These are phyloP conservation scores for Magnaporthiopsis rhizophila DNA, from an alignment of 2,329 filamentous ascomycete genomes.

Conservation along the genomic window DNA sequence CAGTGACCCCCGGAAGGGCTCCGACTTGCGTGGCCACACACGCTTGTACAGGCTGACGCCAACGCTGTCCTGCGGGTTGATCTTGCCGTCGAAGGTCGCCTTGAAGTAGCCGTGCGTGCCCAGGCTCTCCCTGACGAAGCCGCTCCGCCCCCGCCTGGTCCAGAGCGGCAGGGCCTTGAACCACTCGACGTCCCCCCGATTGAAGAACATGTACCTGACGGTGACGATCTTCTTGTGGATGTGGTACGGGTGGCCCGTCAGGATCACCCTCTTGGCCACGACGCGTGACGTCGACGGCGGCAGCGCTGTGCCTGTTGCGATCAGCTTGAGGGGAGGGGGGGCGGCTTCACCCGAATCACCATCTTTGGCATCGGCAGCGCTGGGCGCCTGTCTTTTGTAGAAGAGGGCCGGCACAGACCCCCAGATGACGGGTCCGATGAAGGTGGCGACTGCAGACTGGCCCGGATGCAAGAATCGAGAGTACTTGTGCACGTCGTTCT, in stretches of 20 bases:
- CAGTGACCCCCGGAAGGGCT: constrained; percentile 34
- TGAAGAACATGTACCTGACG: constrained; percentile 99
- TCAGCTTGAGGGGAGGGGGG: constrained; percentile 53
- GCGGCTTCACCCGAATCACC: constrained; percentile 29
- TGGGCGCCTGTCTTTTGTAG: constrained; percentile 55
- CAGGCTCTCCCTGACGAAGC: constrained; percentile 87
- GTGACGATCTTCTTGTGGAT: constrained; percentile 98
- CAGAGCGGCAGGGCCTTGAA: constrained; percentile 95
- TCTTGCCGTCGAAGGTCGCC: constrained; percentile 90
- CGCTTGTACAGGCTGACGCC: constrained; percentile 85
- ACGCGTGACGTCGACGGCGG: constrained; percentile 70
- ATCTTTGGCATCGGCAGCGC: constrained; percentile 32
- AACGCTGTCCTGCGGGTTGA: constrained; percentile 92
- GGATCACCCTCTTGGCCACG: constrained; percentile 85
- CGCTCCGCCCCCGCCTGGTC: constrained; percentile 81
- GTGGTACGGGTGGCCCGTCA: constrained; percentile 95
- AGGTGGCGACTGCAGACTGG: constrained; percentile 78
- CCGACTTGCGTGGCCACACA: constrained; percentile 68
- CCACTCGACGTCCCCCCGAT: constrained; percentile 88
- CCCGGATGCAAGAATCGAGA: constrained; percentile 87
- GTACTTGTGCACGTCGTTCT: constrained; percentile 97
- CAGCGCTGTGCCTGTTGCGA: constrained; percentile 81
- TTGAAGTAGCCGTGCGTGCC: constrained; percentile 99
- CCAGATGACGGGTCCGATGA: constrained; percentile 88
- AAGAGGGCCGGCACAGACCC: constrained; percentile 84